phyloP scores from a whole-genome alignment of 441 rosid genomes.

The Euphorbia corollata region DNA sequence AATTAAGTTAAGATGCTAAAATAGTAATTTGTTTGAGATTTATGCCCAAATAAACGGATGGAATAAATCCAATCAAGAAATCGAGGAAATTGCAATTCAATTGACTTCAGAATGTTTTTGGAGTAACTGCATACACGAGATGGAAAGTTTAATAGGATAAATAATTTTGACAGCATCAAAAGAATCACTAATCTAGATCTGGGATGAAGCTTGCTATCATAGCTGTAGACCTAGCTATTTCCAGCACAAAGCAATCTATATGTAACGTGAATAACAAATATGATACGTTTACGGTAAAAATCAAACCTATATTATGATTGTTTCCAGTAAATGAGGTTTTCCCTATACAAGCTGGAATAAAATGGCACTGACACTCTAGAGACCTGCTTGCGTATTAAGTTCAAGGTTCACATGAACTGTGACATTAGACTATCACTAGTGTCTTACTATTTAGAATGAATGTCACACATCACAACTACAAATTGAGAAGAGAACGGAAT shows the following conservation, averaged over 20 bases:
- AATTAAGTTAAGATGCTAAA: too few relatives aligned
- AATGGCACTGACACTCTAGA: conserved; percentile 98
- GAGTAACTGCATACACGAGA: conserved; percentile 57
- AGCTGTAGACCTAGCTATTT: conserved; percentile 4
- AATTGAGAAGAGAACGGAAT: background rate
- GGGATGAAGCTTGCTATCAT: conserved; percentile 10
- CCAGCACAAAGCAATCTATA: background rate
- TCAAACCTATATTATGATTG: conserved; percentile 75
- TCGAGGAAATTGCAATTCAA: conserved; percentile 70
- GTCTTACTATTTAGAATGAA: conserved; percentile 11
- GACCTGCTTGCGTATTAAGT: conserved; percentile 83
- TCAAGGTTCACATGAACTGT: conserved; percentile 29
- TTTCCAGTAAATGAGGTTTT: conserved; percentile 90
- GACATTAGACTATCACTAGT: conserved; percentile 7
- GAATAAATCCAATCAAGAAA: too few relatives aligned
- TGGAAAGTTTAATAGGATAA: conserved; percentile 19
- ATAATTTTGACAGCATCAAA: conserved; percentile 15
- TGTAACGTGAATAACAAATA: background rate
- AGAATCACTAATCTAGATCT: conserved; percentile 2
- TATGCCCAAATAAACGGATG: too few relatives aligned
- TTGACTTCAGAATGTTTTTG: conserved; percentile 80
- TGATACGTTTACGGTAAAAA: conserved; percentile 10
- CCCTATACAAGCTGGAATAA: conserved; percentile 90
- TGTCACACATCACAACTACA: conserved; percentile 17
- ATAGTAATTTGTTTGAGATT: too few relatives aligned